Conservation (phyloP, 75 land plant species). For the Pinus albicaulis region DNA sequence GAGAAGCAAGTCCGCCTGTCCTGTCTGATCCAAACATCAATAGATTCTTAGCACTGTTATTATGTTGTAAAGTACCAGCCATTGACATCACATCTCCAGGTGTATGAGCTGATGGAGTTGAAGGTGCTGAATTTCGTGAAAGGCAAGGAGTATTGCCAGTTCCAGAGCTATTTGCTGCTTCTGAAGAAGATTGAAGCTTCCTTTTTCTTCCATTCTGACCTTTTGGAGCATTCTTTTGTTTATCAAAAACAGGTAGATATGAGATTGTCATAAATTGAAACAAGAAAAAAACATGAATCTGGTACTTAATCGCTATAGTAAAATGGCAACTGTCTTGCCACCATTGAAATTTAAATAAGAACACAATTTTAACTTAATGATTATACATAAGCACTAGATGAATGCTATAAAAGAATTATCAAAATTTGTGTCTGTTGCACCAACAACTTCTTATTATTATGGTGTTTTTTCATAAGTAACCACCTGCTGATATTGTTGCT, state of each 20-base stretch:
- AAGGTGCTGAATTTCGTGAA: slow-evolving; percentile 93
- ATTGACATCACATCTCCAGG: slow-evolving; percentile 97
- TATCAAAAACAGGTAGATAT: not conserved
- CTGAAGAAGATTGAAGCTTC: slow-evolving; percentile 89
- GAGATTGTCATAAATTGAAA: no score
- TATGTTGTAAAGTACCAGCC: slow-evolving; percentile 71
- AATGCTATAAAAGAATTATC: slow-evolving; percentile 70
- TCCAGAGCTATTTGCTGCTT: slow-evolving; percentile 98
- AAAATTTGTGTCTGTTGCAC: slow-evolving; percentile 61
- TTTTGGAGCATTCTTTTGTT: slow-evolving; percentile 69
- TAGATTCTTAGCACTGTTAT: slow-evolving; percentile 76
- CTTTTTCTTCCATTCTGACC: slow-evolving; percentile 78
- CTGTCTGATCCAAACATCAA: slow-evolving; percentile 87
- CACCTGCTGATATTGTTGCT: slow-evolving; percentile 13
- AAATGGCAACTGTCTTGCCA: no score
- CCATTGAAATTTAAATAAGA: no score
- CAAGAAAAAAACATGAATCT: no score
- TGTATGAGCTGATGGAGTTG: slow-evolving; percentile 98
- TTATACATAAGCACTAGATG: slow-evolving; percentile 53
- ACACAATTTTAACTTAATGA: no score
- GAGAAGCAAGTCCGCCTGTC: slow-evolving; percentile 59
- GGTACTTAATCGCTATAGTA: no score
- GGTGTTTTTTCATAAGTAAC: slow-evolving; percentile 38
- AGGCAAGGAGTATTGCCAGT: slow-evolving; percentile 90
- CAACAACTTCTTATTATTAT: slow-evolving; percentile 46